Evolutionary conservation across 1,139 yeast species (phyloP), one percentile per base, ranked within the genome.

Genomic region (Ogataea hybrid): DNA sequence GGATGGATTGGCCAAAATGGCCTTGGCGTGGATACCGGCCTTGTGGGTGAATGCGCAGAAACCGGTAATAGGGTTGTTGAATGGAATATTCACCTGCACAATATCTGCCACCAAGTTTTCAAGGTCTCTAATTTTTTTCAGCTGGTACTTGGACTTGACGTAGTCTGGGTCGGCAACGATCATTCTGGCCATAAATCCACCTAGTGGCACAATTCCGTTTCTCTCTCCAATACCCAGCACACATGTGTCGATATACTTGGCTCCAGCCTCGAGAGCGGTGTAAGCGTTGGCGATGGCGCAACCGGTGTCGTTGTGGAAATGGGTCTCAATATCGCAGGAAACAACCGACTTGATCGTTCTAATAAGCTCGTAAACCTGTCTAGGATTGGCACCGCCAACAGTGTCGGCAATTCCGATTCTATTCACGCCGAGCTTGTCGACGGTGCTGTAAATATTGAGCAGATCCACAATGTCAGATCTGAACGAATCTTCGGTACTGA

Each of bases 111-210:
- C 78, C 62, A 76, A 64, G 54, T 74, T 74, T 56, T 76, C 81
- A 56, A 76, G 63, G 49, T 75, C 80, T 62, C 81, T 69, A 49
- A 76, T 69, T 61, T 76, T 74, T 54, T 69, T 69, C 47, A 76
- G 65, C 57, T 75, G 74, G 59, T 76, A 76, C 61, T 76, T 76
- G 50, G 79, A 73, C 54, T 74, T 66, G 41, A 76, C 81, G 54
- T 76, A 76, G 48, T 73, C 78, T 46, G 81, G 70, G 58, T 75
- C 77, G 38, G 81, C 79, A 42, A 79, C 78, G 52, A 76, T 75
- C 81, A 76, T 76, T 58, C 81, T 67, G 30, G 81, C 79, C 77
- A 76, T 76, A 53, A 76, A 70, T n/a, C 79, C 81, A 42, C 81
- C 80, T 50, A 76, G 64, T 17, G 81, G 80, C 27, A 79, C 77